These are phyloP conservation scores for Aegilops speltoides DNA, from an alignment of 176 grass and related monocot genomes.

Conservation along the genomic window DNA sequence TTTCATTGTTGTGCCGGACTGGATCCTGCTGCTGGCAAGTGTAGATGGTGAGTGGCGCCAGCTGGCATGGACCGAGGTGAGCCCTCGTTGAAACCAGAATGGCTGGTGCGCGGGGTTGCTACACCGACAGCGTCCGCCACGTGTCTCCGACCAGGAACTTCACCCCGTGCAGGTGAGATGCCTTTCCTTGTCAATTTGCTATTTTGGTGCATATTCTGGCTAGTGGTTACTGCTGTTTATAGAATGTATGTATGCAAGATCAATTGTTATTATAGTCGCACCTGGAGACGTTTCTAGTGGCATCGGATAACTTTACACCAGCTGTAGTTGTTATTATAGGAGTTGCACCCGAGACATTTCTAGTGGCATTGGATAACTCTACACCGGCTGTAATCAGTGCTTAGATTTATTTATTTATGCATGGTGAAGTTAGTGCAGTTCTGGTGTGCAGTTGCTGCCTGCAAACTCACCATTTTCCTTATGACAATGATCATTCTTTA, in stretches of 20 bases:
- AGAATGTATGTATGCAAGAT: neutral
- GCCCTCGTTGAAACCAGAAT: conserved; percentile 66
- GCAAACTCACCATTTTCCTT: neutral
- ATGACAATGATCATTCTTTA: neutral
- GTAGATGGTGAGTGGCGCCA: conserved; percentile 32
- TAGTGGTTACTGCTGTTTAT: neutral
- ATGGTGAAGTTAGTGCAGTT: neutral
- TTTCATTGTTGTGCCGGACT: conserved; percentile 31
- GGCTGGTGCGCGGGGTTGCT: conserved; percentile 38
- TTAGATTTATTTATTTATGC: neutral
- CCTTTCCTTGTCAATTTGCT: neutral
- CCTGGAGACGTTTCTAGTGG: neutral
- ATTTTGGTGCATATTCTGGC: neutral
- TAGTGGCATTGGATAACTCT: neutral
- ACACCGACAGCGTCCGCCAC: conserved; percentile 12
- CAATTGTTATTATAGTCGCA: neutral
- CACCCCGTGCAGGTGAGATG: conserved; percentile 40
- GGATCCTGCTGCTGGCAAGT: conserved; percentile 12
- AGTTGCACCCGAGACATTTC: neutral
- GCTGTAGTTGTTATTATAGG: neutral
- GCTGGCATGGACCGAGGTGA: conserved; percentile 58
- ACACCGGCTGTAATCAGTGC: neutral
- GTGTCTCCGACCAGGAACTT: conserved; percentile 27
- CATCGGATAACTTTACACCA: neutral
- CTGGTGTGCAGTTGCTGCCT: neutral